Evolutionary conservation across 805 yeast genomes (phyloP).

Genomic region (Ogataea sp.): DNA sequence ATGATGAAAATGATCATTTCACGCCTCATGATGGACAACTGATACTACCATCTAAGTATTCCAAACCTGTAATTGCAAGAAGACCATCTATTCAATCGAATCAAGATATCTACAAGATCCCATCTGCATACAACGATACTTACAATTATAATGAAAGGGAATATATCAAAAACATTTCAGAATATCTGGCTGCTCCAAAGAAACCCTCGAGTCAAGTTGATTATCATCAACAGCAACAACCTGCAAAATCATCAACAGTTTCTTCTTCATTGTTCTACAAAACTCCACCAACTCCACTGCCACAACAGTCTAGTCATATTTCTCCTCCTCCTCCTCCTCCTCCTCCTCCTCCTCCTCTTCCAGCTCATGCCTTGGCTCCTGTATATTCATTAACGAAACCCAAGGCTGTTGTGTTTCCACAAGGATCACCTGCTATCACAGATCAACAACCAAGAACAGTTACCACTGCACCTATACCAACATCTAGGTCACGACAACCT

Average conservation of each 20-base stretch:
- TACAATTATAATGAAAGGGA: conserved; percentile 5
- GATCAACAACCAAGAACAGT: conserved; percentile 5
- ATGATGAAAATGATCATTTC: not conserved
- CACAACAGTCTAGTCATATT: not conserved
- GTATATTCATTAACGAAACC: conserved; percentile 11
- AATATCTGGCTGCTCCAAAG: conserved; percentile 9
- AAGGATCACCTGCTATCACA: conserved; percentile 1
- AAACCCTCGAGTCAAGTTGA: too few species aligned
- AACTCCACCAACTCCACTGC: not conserved
- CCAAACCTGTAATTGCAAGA: conserved; percentile 12
- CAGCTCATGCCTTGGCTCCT: not conserved
- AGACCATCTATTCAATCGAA: not conserved
- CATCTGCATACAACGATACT: not conserved
- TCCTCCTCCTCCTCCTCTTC: not conserved
- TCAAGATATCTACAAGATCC: not conserved
- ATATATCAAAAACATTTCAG: conserved; percentile 14
- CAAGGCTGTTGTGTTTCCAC: conserved; percentile 12
- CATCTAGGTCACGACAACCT: not conserved
- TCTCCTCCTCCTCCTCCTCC: not conserved
- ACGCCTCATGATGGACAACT: not conserved
- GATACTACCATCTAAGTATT: conserved; percentile 12
- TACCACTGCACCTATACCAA: not conserved
- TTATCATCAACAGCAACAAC: too few species aligned
- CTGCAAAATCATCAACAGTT: not conserved
- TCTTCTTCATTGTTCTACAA: not conserved